A percentile compares a stretch with the other conserved stretches of the same genome.
Conservation (phyloP, 2,329 filamentous ascomycete genomes). For the Aureobasidium sp. region DNA sequence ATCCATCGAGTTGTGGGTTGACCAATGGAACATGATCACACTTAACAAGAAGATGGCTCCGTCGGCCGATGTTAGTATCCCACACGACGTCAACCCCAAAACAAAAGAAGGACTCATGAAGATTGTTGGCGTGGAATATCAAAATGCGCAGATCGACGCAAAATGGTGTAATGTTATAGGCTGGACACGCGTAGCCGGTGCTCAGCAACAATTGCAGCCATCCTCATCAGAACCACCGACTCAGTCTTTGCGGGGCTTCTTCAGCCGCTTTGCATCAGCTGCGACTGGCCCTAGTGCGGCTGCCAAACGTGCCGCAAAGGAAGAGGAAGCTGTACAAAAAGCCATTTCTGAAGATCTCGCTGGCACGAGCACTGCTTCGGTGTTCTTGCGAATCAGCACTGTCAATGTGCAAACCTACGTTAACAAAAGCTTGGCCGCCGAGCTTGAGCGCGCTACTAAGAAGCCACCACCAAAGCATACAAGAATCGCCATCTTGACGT, state of each 20-base stretch:
- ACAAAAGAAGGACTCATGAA: conserved; percentile 88
- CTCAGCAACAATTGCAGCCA: conserved; percentile 16
- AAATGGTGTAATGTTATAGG: conserved; percentile 80
- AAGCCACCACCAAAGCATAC: conserved; percentile 89
- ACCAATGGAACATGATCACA: conserved; percentile 72
- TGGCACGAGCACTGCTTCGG: conserved; percentile 61
- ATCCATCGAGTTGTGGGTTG: conserved; percentile 80
- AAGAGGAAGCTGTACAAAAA: conserved; percentile 56
- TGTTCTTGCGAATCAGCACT: conserved; percentile 83
- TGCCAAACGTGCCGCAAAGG: conserved; percentile 50
- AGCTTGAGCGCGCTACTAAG: conserved; percentile 91
- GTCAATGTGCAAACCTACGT: conserved; percentile 74
- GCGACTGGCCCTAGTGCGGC: conserved; percentile 41
- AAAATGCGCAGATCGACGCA: conserved; percentile 87
- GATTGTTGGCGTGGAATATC: conserved; percentile 68
- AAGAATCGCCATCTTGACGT: conserved; percentile 78
- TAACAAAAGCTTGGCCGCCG: conserved; percentile 62
- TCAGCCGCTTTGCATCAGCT: conserved; percentile 60
- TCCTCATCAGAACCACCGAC: conserved; percentile 15
- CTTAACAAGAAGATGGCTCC: conserved; percentile 82
- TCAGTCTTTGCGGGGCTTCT: conserved; percentile 68
- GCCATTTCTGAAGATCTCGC: conserved; percentile 63
- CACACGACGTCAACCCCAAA: conserved; percentile 68
- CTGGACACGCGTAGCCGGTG: conserved; percentile 53
- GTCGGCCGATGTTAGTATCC: conserved; percentile 61